Evolutionary conservation across 164 flowering plant species (phyloP).

Genomic region (Tinospora cordifolia): DNA sequence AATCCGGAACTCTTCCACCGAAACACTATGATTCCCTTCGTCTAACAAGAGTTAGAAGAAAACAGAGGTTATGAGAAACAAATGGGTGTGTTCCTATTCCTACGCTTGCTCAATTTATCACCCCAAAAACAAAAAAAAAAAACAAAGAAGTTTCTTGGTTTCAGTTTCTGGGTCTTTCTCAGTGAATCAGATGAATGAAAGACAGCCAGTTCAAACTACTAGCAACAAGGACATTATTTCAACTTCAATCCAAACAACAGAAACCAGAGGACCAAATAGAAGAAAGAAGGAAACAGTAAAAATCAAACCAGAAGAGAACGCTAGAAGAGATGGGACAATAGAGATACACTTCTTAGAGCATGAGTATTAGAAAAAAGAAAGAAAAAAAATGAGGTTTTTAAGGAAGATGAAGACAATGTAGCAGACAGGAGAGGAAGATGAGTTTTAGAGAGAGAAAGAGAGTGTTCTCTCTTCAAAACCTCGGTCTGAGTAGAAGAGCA

Average conservation of each 20-base stretch:
- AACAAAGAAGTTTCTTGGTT: background rate
- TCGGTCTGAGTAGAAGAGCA: slow-evolving; percentile 66
- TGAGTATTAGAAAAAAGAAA: background rate
- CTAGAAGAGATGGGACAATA: slow-evolving; percentile 15
- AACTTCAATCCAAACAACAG: slow-evolving; percentile 14
- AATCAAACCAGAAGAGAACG: slow-evolving; percentile 16
- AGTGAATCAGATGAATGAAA: slow-evolving; percentile 10
- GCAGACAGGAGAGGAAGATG: slow-evolving; percentile 32
- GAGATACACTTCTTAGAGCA: no score
- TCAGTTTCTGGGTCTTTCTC: slow-evolving; percentile 15
- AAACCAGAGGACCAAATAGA: slow-evolving; percentile 13
- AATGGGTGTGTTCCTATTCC: slow-evolving; percentile 8
- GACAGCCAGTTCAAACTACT: slow-evolving; percentile 16
- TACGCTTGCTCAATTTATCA: slow-evolving; percentile 12
- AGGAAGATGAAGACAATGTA: slow-evolving; percentile 39
- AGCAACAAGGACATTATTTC: background rate
- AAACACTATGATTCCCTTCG: slow-evolving; percentile 1
- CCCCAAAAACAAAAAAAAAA: slow-evolving; percentile 18
- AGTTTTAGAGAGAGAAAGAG: slow-evolving; percentile 19
- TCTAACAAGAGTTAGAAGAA: background rate
- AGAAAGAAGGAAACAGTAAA: slow-evolving; percentile 12
- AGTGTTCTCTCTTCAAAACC: slow-evolving; percentile 32
- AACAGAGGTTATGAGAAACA: background rate
- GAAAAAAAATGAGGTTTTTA: slow-evolving; percentile 15
- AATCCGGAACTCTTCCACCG: background rate